Conservation (phyloP, 495 filamentous ascomycete genomes). For the Xylaria longipes region DNA sequence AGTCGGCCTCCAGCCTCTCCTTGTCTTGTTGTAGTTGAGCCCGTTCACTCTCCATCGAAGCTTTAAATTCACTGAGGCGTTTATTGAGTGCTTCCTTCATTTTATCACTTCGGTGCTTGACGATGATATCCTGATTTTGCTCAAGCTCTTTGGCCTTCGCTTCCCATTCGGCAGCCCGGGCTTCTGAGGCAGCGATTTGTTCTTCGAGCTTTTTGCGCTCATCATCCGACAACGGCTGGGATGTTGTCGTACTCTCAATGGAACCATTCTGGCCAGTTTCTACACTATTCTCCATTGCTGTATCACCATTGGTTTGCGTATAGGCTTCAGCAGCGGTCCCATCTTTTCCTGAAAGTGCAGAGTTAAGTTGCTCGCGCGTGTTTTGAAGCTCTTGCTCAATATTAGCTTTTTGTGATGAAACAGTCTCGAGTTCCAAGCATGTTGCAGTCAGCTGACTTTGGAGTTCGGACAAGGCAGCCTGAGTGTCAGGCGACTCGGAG, state of each 20-base stretch:
- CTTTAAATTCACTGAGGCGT: slow-evolving; percentile 67
- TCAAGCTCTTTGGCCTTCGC: slow-evolving; percentile 60
- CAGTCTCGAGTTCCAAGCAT: slow-evolving; percentile 48
- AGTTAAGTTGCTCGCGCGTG: slow-evolving; percentile 50
- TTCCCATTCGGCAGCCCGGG: slow-evolving; percentile 62
- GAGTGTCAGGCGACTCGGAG: slow-evolving; percentile 22
- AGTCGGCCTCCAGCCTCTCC: slow-evolving; percentile 63
- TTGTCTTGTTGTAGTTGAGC: slow-evolving; percentile 58
- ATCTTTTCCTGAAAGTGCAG: slow-evolving; percentile 50
- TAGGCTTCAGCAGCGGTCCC: slow-evolving; percentile 57
- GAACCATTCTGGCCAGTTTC: slow-evolving; percentile 38
- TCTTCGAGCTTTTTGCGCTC: slow-evolving; percentile 61
- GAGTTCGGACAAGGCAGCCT: slow-evolving; percentile 31
- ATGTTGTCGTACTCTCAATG: slow-evolving; percentile 13
- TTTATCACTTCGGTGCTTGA: slow-evolving; percentile 71
- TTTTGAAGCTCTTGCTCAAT: slow-evolving; percentile 55
- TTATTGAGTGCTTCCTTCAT: slow-evolving; percentile 75
- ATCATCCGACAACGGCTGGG: slow-evolving; percentile 48
- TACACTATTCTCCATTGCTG: slow-evolving; percentile 43
- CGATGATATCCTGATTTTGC: slow-evolving; percentile 58
- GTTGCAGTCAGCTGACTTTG: slow-evolving; percentile 41
- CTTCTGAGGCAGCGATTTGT: slow-evolving; percentile 50
- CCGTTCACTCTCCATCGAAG: slow-evolving; percentile 55
- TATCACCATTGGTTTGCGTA: slow-evolving; percentile 43
- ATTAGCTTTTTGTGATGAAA: slow-evolving; percentile 47